Evolutionary conservation across 192 early-diverging fungal genomes (phyloP).

Genomic region (Paraglomus occultum): DNA sequence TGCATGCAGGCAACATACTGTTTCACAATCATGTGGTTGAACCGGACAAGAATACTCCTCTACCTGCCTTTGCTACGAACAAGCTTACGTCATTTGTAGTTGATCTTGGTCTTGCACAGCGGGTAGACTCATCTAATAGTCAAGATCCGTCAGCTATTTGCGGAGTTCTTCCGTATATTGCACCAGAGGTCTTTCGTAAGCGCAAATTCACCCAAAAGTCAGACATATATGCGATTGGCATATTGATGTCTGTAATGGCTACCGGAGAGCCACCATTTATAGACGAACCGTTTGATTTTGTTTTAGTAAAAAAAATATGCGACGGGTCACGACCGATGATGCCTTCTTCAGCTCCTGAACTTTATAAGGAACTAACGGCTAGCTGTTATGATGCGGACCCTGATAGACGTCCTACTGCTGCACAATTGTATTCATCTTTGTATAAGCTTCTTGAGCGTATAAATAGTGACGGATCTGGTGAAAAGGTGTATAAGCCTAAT

Average conservation of each 20-base stretch:
- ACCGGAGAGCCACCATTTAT: not conserved
- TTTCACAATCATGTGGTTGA: no score
- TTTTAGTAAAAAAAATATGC: constrained; percentile 5
- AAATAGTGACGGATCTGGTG: no score
- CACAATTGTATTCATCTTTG: not conserved
- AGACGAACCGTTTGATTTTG: constrained; percentile 2
- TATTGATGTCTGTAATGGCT: not conserved
- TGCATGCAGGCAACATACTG: no score
- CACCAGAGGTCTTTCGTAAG: constrained; percentile 1
- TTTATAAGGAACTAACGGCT: not conserved
- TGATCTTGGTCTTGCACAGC: no score
- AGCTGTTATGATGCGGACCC: not conserved
- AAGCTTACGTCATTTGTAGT: no score
- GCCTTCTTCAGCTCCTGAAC: not conserved
- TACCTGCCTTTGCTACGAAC: no score
- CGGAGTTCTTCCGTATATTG: constrained; percentile 16
- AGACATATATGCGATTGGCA: constrained; percentile 10
- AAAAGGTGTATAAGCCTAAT: no score
- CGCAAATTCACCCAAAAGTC: not conserved
- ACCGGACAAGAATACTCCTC: no score
- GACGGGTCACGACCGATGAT: not conserved
- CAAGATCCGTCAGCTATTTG: not conserved
- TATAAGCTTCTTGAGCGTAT: no score
- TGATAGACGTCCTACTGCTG: not conserved
- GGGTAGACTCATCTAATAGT: no score